Conservation (phyloP, 495 filamentous ascomycete genomes). For the Bryoglossum gracile region DNA sequence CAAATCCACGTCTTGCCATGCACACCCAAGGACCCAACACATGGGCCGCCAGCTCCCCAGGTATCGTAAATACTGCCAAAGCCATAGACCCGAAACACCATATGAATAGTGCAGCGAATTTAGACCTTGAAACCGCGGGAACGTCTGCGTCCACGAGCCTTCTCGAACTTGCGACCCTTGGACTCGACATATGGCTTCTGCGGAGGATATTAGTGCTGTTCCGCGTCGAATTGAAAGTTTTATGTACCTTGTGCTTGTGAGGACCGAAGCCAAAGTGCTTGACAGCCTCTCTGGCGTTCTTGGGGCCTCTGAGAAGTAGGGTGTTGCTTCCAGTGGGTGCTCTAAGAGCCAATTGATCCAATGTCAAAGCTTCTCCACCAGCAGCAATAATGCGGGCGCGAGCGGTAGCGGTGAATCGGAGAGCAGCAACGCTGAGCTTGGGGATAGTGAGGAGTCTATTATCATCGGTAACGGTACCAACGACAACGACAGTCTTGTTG, state of each 20-base stretch:
- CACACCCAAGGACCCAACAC: slow-evolving; percentile 2
- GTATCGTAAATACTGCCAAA: slow-evolving; percentile 10
- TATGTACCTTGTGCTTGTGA: slow-evolving; percentile 86
- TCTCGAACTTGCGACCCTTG: slow-evolving; percentile 99
- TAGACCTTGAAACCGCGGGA: slow-evolving; percentile 99
- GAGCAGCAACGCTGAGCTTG: slow-evolving; percentile 85
- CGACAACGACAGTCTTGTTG: slow-evolving; percentile 84
- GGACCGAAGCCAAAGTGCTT: slow-evolving; percentile 99
- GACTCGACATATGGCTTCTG: slow-evolving; percentile 93
- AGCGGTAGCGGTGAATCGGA: slow-evolving; percentile 92
- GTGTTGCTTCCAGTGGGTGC: slow-evolving; percentile 93
- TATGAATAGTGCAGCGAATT: slow-evolving; percentile 3
- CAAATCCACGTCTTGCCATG: slow-evolving; percentile 15
- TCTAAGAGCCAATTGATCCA: slow-evolving; percentile 92
- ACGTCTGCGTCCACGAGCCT: slow-evolving; percentile 92
- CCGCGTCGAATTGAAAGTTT: not conserved
- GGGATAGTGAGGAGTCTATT: slow-evolving; percentile 83
- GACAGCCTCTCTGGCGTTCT: slow-evolving; percentile 93
- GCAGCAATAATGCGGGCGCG: slow-evolving; percentile 86
- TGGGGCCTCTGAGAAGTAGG: slow-evolving; percentile 87
- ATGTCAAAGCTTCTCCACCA: slow-evolving; percentile 86
- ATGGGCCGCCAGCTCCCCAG: not conserved
- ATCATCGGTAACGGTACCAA: slow-evolving; percentile 94
- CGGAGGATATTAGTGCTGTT: slow-evolving; percentile 22
- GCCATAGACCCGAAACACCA: slow-evolving; percentile 13